A percentile compares a stretch with the other conserved stretches of the same genome.
Evolutionary conservation across 2,329 filamentous ascomycete species (phyloP).

Genomic region (Blastomyces silverae): DNA sequence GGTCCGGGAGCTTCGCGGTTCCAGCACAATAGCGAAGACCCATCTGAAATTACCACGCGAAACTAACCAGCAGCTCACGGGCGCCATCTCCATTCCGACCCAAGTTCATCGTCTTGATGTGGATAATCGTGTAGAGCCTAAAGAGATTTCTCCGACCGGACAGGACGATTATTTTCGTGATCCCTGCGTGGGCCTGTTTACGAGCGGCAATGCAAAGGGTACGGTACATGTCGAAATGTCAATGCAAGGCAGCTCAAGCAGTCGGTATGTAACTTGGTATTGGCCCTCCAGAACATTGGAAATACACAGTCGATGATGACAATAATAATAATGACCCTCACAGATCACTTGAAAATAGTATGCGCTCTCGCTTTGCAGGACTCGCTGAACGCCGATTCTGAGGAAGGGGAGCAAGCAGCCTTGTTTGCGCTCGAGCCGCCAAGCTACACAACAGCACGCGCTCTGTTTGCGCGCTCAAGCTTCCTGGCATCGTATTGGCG

Average conservation of each 20-base stretch:
- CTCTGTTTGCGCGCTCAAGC: constrained; percentile 7
- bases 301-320: not conserved
- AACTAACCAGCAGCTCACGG: constrained; percentile 1
- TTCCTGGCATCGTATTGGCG: constrained; percentile 3
- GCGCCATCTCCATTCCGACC: not conserved
- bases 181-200: not conserved
- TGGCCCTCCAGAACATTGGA: not conserved
- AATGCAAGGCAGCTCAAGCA: constrained; percentile 6
- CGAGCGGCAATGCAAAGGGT: not conserved
- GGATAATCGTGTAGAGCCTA: constrained; percentile 1
- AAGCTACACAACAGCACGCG: not conserved
- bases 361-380: not conserved
- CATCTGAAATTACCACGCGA: constrained; percentile 9
- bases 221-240: constrained; percentile 3
- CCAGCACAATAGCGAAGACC: constrained; percentile 7
- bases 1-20: not conserved
- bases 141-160: not conserved
- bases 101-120: not conserved
- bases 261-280: constrained; percentile 5
- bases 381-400: not conserved
- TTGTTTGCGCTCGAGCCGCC: constrained; percentile 6
- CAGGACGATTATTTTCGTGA: constrained; percentile 5
- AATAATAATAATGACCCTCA: not conserved
- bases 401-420: too few relatives aligned
- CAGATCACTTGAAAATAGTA: not conserved